These are phyloP conservation scores for Colletotrichum caudatum DNA, from an alignment of 2,329 filamentous ascomycete species.

Conservation along the genomic window DNA sequence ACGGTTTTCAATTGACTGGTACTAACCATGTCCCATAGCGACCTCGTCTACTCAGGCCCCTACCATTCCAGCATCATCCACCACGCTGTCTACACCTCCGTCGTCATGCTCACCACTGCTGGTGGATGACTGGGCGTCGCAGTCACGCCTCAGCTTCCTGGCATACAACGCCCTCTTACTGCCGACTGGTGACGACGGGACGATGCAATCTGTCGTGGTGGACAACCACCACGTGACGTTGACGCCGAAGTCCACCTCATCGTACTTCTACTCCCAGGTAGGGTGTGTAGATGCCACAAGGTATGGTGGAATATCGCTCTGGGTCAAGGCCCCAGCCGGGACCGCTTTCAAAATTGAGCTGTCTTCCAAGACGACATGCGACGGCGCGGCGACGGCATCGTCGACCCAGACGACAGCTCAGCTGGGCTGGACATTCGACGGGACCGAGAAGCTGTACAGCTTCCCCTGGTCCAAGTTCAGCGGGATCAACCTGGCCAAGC, in stretches of 20 bases:
- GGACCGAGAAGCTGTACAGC: constrained; percentile 69
- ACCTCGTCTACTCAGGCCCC: constrained; percentile 17
- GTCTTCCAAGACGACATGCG: constrained; percentile 60
- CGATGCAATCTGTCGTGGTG: constrained; percentile 67
- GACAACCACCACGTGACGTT: constrained; percentile 64
- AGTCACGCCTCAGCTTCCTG: constrained; percentile 71
- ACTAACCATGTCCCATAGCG: constrained; percentile 25
- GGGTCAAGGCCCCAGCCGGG: constrained; percentile 65
- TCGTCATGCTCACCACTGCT: constrained; percentile 57
- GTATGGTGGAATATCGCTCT: constrained; percentile 68
- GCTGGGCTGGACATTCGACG: constrained; percentile 71
- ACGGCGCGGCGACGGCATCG: constrained; percentile 51
- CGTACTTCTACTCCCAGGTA: constrained; percentile 70
- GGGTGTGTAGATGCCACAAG: constrained; percentile 64
- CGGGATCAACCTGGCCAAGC: constrained; percentile 63
- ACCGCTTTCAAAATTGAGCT: constrained; percentile 65
- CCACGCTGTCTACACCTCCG: constrained; percentile 26
- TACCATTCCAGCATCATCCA: constrained; percentile 6
- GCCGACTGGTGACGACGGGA: constrained; percentile 67
- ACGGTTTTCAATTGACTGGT: not conserved
- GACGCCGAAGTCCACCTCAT: constrained; percentile 59
- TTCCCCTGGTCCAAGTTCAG: constrained; percentile 67
- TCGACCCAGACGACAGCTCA: constrained; percentile 57
- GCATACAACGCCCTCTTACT: constrained; percentile 70
- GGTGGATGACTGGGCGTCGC: constrained; percentile 71